Evolutionary conservation across 257 asterid genomes (phyloP).

Genomic region (Coffea canephora): DNA sequence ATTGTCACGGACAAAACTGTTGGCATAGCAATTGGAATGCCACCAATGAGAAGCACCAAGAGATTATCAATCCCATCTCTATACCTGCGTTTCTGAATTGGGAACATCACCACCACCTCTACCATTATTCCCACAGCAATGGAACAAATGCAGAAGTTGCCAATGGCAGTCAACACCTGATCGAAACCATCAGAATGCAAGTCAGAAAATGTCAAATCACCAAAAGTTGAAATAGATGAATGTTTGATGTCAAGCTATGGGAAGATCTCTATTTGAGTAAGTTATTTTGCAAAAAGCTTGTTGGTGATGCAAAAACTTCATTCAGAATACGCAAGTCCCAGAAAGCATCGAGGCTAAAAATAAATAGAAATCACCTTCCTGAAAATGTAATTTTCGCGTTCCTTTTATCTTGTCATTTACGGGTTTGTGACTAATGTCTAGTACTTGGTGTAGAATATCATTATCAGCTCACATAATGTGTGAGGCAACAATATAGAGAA

Average conservation of each 20-base stretch:
- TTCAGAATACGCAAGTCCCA: no score
- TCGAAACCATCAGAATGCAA: background rate
- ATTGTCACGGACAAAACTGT: conserved; percentile 76
- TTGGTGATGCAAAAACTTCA: background rate
- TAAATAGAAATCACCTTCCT: no score
- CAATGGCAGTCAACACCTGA: conserved; percentile 78
- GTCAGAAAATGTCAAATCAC: background rate
- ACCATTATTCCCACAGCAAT: conserved; percentile 58
- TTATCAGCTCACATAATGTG: background rate
- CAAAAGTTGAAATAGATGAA: background rate
- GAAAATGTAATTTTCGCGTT: background rate
- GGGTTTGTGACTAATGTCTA: background rate
- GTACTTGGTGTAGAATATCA: background rate
- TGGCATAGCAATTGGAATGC: conserved; percentile 88
- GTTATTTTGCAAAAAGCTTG: background rate
- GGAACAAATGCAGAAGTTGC: conserved; percentile 81
- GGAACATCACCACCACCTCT: conserved; percentile 64
- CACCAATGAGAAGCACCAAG: conserved; percentile 68
- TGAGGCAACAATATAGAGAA: background rate
- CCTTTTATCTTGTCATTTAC: background rate
- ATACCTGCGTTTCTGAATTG: conserved; percentile 47
- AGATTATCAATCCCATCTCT: conserved; percentile 64
- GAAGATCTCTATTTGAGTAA: background rate
- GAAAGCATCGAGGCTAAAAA: no score
- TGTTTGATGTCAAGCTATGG: background rate